A percentile compares a stretch with the other conserved stretches of the same genome.
phyloP scores from a whole-genome alignment of 2,329 filamentous ascomycete genomes.

The Colletotrichum paranaense region DNA sequence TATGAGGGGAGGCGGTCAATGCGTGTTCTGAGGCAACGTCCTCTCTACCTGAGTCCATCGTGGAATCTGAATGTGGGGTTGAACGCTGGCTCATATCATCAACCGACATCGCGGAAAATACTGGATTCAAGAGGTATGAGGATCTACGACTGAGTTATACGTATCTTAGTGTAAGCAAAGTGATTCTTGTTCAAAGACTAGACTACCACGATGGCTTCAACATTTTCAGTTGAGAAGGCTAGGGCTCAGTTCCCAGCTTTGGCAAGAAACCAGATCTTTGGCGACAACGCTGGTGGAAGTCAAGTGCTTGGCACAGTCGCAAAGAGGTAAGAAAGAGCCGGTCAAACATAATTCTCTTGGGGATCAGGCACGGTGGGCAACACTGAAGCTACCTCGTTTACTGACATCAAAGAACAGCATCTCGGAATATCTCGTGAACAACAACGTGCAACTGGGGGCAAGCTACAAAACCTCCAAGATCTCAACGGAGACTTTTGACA shows the following conservation, averaged over 20 bases:
- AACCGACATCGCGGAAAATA: not conserved
- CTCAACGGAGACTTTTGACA: slow-evolving; percentile 53
- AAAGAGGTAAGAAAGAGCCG: not conserved
- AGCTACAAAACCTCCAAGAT: slow-evolving; percentile 69
- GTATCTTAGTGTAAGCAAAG: not conserved
- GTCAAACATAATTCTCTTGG: not conserved
- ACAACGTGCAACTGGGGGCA: slow-evolving; percentile 81
- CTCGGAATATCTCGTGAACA: slow-evolving; percentile 71
- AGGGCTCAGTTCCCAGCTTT: slow-evolving; percentile 76
- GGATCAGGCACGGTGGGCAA: not conserved
- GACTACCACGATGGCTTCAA: not conserved
- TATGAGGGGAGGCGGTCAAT: not conserved
- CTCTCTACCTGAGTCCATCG: not conserved
- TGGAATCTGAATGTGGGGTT: not conserved
- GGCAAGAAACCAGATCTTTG: slow-evolving; percentile 73
- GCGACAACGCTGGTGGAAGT: slow-evolving; percentile 83
- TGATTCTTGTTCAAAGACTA: not conserved
- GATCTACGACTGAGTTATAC: not conserved
- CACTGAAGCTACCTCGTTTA: not conserved
- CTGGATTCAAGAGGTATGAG: not conserved
- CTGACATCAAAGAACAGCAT: slow-evolving; percentile 64
- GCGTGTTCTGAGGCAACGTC: not conserved
- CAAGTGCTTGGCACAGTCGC: slow-evolving; percentile 73
- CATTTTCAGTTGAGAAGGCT: slow-evolving; percentile 53
- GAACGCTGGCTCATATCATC: not conserved